phyloP scores from a whole-genome alignment of 2,329 filamentous ascomycete genomes.

The Diaporthe ilicicola region DNA sequence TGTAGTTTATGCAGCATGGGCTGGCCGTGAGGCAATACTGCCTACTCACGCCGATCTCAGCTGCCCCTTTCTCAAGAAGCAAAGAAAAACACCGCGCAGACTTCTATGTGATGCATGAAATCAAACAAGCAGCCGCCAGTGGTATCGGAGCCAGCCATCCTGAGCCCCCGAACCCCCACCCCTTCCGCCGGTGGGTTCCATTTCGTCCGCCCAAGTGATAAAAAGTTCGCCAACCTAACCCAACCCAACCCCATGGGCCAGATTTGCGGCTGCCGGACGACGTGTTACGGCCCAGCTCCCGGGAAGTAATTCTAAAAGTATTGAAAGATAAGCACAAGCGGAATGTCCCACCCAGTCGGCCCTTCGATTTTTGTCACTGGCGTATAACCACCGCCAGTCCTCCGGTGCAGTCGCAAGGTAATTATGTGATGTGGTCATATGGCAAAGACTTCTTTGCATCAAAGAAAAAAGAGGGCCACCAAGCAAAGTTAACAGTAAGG shows the following conservation, averaged over 20 bases:
- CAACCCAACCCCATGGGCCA: neutral
- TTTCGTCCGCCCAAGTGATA: neutral
- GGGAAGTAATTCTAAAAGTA: neutral
- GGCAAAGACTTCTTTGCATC: neutral
- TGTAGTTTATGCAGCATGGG: neutral
- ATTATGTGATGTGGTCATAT: neutral
- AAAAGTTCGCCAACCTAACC: neutral
- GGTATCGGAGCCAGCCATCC: neutral
- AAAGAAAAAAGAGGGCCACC: neutral
- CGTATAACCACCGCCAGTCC: neutral
- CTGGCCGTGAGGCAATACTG: neutral
- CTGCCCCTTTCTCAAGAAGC: neutral
- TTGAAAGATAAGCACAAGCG: neutral
- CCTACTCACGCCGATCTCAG: neutral
- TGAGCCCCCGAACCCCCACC: neutral
- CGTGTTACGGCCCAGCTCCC: neutral
- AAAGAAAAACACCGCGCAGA: neutral
- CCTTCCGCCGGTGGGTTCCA: neutral
- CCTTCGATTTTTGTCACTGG: neutral
- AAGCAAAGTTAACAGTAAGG: neutral
- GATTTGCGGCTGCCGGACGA: neutral
- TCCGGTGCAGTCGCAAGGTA: neutral
- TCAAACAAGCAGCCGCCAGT: neutral
- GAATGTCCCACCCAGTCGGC: neutral
- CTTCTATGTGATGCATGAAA: slow-evolving; percentile 8